A percentile compares a stretch with the other conserved stretches of the same genome.
phyloP scores from a whole-genome alignment of 805 yeast species.

The Sugiyamaella valdiviana region DNA sequence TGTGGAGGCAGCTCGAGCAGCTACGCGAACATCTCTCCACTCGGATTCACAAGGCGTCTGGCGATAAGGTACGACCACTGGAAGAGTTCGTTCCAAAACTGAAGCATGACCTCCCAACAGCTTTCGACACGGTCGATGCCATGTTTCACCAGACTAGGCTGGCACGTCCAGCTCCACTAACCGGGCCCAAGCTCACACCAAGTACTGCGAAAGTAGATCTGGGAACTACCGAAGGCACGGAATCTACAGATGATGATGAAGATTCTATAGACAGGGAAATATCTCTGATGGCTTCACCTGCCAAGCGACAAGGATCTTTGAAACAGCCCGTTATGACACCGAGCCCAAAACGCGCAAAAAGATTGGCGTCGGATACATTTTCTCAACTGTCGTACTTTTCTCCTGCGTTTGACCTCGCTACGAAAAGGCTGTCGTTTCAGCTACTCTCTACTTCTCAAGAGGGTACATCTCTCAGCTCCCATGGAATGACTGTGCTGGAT shows the following conservation, averaged over 20 bases:
- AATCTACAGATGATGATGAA: too few species aligned
- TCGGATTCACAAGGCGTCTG: neutral
- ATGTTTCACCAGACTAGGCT: constrained; percentile 10
- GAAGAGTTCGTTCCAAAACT: neutral
- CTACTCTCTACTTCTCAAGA: constrained; percentile 3
- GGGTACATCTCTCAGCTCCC: constrained; percentile 10
- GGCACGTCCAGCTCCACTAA: too few species aligned
- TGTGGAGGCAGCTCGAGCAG: neutral
- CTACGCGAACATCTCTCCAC: neutral
- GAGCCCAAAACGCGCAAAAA: neutral
- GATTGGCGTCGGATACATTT: neutral
- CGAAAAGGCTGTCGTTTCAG: neutral
- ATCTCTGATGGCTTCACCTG: too few species aligned
- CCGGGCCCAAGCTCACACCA: too few species aligned
- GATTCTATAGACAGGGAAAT: too few species aligned
- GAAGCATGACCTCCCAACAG: constrained; percentile 13
- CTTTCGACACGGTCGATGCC: constrained; percentile 12
- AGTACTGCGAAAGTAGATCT: too few species aligned
- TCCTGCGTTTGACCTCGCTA: constrained; percentile 1
- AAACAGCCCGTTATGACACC: neutral
- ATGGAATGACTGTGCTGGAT: constrained; percentile 9
- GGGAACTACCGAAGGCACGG: too few species aligned
- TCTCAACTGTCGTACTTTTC: constrained; percentile 5
- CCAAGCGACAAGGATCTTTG: neutral
- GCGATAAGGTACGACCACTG: neutral